A percentile compares a stretch with the other conserved stretches of the same genome.
Conservation (phyloP, 1,284 basidiomycete species). For the Tremellales sp. region DNA sequence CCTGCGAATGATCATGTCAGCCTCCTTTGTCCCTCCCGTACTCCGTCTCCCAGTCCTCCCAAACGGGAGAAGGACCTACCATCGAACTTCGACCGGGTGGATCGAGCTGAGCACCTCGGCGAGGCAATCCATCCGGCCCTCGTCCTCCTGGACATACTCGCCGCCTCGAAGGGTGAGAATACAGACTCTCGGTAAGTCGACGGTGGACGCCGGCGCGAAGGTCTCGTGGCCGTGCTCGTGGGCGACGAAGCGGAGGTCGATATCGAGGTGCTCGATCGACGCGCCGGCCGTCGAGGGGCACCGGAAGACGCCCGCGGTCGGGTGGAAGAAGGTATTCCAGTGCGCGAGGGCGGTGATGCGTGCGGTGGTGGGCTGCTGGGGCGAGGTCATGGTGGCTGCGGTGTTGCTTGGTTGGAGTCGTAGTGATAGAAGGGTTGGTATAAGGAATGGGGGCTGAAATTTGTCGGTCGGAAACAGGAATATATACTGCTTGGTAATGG, state of each 20-base stretch:
- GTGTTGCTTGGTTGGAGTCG: no score
- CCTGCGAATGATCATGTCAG: slow-evolving; percentile 16
- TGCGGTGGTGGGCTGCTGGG: slow-evolving; percentile 16
- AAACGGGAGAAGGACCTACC: slow-evolving; percentile 20
- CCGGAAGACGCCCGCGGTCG: slow-evolving; percentile 27
- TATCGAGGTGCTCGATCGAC: slow-evolving; percentile 35
- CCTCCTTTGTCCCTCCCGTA: neutral
- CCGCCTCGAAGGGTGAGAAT: slow-evolving; percentile 32
- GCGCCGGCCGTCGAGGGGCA: slow-evolving; percentile 20
- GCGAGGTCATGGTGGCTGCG: slow-evolving; percentile 1
- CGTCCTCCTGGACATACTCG: slow-evolving; percentile 32
- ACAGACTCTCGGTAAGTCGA: slow-evolving; percentile 28
- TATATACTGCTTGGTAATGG: no score
- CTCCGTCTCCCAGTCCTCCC: no score
- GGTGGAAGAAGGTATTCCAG: slow-evolving; percentile 36
- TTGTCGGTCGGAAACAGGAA: no score
- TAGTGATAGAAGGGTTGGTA: no score
- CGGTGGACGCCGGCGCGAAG: neutral
- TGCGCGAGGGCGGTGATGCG: slow-evolving; percentile 24
- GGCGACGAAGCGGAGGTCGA: slow-evolving; percentile 38
- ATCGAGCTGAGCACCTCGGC: slow-evolving; percentile 29
- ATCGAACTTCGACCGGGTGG: slow-evolving; percentile 33
- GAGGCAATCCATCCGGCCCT: slow-evolving; percentile 30
- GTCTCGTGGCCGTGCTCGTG: slow-evolving; percentile 7
- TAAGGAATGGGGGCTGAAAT: no score